phyloP scores from a whole-genome alignment of 2,329 filamentous ascomycete genomes.

The Delphinella strobiligena region DNA sequence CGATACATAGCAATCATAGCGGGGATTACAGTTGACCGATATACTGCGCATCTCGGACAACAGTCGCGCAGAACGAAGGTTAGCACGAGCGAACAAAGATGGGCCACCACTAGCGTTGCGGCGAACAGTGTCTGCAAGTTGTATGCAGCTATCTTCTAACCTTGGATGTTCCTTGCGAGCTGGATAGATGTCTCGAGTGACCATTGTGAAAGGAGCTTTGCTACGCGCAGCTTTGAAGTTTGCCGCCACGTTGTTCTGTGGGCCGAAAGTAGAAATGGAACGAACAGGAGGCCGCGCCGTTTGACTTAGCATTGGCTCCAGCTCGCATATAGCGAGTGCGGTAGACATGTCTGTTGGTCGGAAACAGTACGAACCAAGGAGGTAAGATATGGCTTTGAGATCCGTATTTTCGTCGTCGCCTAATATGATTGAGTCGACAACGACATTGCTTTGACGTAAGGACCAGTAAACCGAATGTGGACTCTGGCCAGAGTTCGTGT shows the following conservation, averaged over 20 bases:
- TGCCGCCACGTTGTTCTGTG: too few species aligned
- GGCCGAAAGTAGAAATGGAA: neutral
- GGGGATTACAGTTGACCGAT: conserved; percentile 17
- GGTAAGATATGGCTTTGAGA: conserved; percentile 19
- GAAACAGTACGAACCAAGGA: conserved; percentile 26
- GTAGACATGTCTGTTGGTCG: conserved; percentile 21
- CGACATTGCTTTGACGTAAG: conserved; percentile 16
- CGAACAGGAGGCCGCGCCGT: conserved; percentile 20
- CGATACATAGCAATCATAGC: conserved; percentile 28
- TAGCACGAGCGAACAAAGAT: conserved; percentile 1
- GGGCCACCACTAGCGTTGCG: neutral
- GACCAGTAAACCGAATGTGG: conserved; percentile 14
- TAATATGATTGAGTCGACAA: conserved; percentile 25
- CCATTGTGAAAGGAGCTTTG: conserved; percentile 12
- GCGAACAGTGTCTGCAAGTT: conserved; percentile 12
- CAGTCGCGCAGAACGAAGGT: conserved; percentile 16
- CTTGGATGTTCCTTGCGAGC: conserved; percentile 22
- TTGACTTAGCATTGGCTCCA: conserved; percentile 25
- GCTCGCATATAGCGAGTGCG: conserved; percentile 24
- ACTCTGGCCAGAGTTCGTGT: conserved; percentile 20
- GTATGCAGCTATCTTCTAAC: conserved; percentile 19
- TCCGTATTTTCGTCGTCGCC: conserved; percentile 17
- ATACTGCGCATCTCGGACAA: conserved; percentile 24
- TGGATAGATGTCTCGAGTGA: conserved; percentile 20
- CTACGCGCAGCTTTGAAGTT: conserved; percentile 10